Percentiles rank a stretch among this genome's conserved stretches.
Conservation (phyloP, 2,329 filamentous ascomycete genomes). For the Aspergillus fructus region DNA sequence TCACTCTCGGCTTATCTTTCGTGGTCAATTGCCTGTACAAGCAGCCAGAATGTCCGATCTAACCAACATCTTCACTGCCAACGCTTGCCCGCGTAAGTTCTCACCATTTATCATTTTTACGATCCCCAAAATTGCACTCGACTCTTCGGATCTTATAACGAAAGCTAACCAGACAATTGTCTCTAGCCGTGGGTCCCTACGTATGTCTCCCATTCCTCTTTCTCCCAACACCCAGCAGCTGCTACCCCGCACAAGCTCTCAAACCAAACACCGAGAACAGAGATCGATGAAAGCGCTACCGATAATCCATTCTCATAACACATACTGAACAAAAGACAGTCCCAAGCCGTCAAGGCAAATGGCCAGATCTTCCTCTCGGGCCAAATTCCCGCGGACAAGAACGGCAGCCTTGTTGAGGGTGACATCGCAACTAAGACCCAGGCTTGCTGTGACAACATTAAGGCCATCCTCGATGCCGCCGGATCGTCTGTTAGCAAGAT, state of each 20-base stretch:
- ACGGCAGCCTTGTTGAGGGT: slow-evolving; percentile 61
- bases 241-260: not conserved
- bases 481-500: slow-evolving; percentile 76
- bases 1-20: slow-evolving; percentile 11
- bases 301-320: not conserved
- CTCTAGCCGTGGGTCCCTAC: slow-evolving; percentile 43
- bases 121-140: not conserved
- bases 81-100: slow-evolving; percentile 48
- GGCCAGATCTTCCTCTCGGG: slow-evolving; percentile 70
- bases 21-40: slow-evolving; percentile 16
- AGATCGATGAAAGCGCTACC: too few species aligned
- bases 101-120: not conserved
- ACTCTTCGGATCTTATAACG: not conserved
- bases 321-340: slow-evolving; percentile 29
- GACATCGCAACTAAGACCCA: slow-evolving; percentile 68
- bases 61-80: slow-evolving; percentile 40
- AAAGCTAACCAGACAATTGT: slow-evolving; percentile 7
- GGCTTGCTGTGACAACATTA: slow-evolving; percentile 74
- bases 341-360: slow-evolving; percentile 65
- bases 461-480: slow-evolving; percentile 78
- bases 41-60: slow-evolving; percentile 38
- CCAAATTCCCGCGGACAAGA: slow-evolving; percentile 70
- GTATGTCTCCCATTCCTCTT: slow-evolving; percentile 27
- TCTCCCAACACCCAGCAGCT: not conserved
- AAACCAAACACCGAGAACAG: not conserved